Percentiles rank a stretch among this genome's conserved stretches.
phyloP scores from a whole-genome alignment of 768 basidiomycete genomes.

The Tubosaeta brunneosetosa region DNA sequence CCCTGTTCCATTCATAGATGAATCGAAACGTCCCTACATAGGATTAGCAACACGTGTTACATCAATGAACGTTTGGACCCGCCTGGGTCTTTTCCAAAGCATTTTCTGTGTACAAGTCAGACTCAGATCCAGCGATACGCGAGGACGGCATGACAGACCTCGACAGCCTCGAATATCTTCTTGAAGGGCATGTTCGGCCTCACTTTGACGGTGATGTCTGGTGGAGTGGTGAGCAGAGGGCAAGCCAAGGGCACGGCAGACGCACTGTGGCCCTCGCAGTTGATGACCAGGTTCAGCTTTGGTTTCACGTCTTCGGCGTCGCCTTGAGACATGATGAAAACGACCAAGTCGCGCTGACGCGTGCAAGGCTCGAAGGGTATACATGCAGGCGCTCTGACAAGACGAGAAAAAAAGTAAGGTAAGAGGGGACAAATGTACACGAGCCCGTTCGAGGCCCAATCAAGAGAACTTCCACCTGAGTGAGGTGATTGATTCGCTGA shows the following conservation, averaged over 20 bases:
- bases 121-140: neutral
- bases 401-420: conserved; percentile 3
- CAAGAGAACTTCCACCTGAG: conserved; percentile 63
- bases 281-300: conserved; percentile 59
- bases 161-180: conserved; percentile 64
- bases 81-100: conserved; percentile 56
- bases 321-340: conserved; percentile 24
- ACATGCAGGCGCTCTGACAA: neutral
- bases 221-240: neutral
- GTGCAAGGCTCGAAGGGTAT: conserved; percentile 19
- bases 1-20: conserved; percentile 48
- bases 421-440: conserved; percentile 2
- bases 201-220: conserved; percentile 66
- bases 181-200: conserved; percentile 57
- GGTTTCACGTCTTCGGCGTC: conserved; percentile 57
- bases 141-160: conserved; percentile 39
- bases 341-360: conserved; percentile 3
- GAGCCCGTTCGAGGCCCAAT: conserved; percentile 5
- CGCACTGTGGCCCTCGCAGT: conserved; percentile 53
- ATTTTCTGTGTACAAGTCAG: conserved; percentile 39
- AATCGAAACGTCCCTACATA: conserved; percentile 60
- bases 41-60: neutral
- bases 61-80: conserved; percentile 8
- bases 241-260: neutral
- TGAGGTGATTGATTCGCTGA: neutral